These are phyloP conservation scores for Trichothecium roseum DNA, from an alignment of 2,329 filamentous ascomycete genomes.

Conservation along the genomic window DNA sequence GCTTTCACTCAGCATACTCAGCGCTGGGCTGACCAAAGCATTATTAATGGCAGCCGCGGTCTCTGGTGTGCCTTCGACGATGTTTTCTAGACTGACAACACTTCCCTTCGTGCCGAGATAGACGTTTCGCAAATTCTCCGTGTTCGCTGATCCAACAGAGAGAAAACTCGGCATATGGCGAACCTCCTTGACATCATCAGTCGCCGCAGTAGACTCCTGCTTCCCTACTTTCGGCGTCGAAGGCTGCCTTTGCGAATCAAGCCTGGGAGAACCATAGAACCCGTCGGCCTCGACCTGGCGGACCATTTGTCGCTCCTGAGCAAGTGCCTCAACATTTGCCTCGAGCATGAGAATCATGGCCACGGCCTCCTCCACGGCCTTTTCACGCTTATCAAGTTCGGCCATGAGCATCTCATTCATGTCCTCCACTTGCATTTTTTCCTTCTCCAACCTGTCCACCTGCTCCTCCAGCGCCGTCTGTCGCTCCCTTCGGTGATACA, in stretches of 20 bases:
- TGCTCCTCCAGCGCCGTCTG: conserved; percentile 49
- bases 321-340: conserved; percentile 42
- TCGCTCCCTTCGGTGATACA: conserved; percentile 58
- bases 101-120: conserved; percentile 42
- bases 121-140: conserved; percentile 50
- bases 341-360: conserved; percentile 58
- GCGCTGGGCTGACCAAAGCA: conserved; percentile 43
- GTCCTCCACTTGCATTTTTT: conserved; percentile 42
- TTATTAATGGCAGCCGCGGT: conserved; percentile 19
- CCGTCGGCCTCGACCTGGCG: conserved; percentile 35
- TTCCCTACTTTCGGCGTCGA: conserved; percentile 4
- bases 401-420: conserved; percentile 47
- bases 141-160: conserved; percentile 47
- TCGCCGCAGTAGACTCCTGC: conserved; percentile 1
- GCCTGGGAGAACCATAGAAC: conserved; percentile 19
- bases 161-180: conserved; percentile 55
- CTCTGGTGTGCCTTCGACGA: conserved; percentile 29
- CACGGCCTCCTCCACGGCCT: conserved; percentile 61
- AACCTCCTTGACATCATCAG: conserved; percentile 27
- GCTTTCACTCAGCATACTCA: conserved; percentile 58
- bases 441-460: conserved; percentile 42
- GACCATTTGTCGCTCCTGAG: conserved; percentile 43
- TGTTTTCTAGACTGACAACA: conserved; percentile 36
- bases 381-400: conserved; percentile 58
- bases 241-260: conserved; percentile 16